Evolutionary conservation across 2,329 filamentous ascomycete genomes (phyloP).

Genomic region (Metarhizium robertsii): DNA sequence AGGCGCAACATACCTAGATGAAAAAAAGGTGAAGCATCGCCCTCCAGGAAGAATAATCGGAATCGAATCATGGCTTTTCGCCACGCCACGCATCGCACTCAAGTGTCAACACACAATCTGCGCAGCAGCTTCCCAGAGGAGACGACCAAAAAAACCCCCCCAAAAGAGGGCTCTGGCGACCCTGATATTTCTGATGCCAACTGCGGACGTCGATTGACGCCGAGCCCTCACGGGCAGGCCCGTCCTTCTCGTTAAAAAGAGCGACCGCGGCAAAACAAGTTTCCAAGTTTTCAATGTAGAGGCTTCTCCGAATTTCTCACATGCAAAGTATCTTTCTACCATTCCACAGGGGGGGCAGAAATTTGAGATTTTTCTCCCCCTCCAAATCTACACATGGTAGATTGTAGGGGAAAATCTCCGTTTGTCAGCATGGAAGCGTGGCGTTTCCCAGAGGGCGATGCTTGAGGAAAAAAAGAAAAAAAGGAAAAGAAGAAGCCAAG

Average conservation of each 20-base stretch:
- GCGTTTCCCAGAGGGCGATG: slow-evolving; percentile 14
- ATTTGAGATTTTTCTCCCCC: background rate
- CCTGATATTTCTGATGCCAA: slow-evolving; percentile 16
- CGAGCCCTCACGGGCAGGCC: slow-evolving; percentile 15
- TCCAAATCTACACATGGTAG: background rate
- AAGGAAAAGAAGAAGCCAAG: background rate
- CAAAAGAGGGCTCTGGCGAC: background rate
- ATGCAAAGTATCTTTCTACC: slow-evolving; percentile 8
- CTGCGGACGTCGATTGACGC: slow-evolving; percentile 14
- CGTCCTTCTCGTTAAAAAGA: slow-evolving; percentile 10
- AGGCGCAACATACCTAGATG: slow-evolving; percentile 8
- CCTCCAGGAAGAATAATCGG: slow-evolving; percentile 16
- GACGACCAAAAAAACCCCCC: background rate
- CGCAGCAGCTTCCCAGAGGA: slow-evolving; percentile 15
- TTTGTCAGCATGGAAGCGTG: slow-evolving; percentile 16
- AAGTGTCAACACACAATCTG: slow-evolving; percentile 16
- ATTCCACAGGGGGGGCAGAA: too few species aligned
- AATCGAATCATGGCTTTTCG: slow-evolving; percentile 14
- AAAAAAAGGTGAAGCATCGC: slow-evolving; percentile 13
- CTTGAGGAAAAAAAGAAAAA: slow-evolving; percentile 7
- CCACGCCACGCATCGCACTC: slow-evolving; percentile 16
- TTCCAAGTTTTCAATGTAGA: slow-evolving; percentile 6
- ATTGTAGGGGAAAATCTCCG: slow-evolving; percentile 8
- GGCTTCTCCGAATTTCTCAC: slow-evolving; percentile 17
- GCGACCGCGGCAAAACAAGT: slow-evolving; percentile 9